A percentile compares a stretch with the other conserved stretches of the same genome.
These are phyloP conservation scores for Pseudocercospora vitis DNA, from an alignment of 2,329 filamentous ascomycete genomes.

Conservation along the genomic window DNA sequence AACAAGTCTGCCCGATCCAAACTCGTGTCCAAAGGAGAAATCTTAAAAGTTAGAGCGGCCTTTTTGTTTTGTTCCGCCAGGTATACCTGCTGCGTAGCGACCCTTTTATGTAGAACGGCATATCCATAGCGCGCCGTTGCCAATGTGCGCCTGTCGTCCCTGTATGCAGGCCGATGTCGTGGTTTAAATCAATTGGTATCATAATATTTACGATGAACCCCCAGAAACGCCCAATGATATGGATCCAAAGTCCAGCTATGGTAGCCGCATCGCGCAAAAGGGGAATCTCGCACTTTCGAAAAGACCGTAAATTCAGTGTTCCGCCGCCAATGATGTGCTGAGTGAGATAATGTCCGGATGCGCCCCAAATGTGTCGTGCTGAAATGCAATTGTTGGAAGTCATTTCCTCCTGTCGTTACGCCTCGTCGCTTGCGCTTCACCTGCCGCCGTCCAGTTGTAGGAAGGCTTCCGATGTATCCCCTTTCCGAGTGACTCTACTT, in stretches of 20 bases:
- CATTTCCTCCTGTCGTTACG: slow-evolving; percentile 3
- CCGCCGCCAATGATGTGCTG: slow-evolving; percentile 17
- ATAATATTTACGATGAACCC: slow-evolving; percentile 7
- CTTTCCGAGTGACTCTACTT: no score
- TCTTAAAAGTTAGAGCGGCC: not conserved
- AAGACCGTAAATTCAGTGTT: slow-evolving; percentile 18
- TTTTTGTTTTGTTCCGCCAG: slow-evolving; percentile 5
- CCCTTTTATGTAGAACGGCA: slow-evolving; percentile 5
- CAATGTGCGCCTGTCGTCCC: slow-evolving; percentile 6
- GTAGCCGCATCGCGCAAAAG: slow-evolving; percentile 24
- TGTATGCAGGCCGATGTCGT: slow-evolving; percentile 8
- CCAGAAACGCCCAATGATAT: slow-evolving; percentile 20
- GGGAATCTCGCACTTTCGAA: slow-evolving; percentile 26
- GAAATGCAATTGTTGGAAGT: not conserved
- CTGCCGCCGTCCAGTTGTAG: no score
- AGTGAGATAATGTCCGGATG: slow-evolving; percentile 15
- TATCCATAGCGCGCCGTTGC: slow-evolving; percentile 7
- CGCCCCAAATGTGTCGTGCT: slow-evolving; percentile 16
- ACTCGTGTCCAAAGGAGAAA: not conserved
- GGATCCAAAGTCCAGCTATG: slow-evolving; percentile 17
- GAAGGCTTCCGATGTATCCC: no score
- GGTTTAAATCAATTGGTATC: slow-evolving; percentile 2
- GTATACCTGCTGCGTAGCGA: slow-evolving; percentile 9
- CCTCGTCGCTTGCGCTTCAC: not conserved
- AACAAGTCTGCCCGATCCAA: not conserved